Evolutionary conservation across 441 rosid species (phyloP).

Genomic region (Gossypium armourianum): DNA sequence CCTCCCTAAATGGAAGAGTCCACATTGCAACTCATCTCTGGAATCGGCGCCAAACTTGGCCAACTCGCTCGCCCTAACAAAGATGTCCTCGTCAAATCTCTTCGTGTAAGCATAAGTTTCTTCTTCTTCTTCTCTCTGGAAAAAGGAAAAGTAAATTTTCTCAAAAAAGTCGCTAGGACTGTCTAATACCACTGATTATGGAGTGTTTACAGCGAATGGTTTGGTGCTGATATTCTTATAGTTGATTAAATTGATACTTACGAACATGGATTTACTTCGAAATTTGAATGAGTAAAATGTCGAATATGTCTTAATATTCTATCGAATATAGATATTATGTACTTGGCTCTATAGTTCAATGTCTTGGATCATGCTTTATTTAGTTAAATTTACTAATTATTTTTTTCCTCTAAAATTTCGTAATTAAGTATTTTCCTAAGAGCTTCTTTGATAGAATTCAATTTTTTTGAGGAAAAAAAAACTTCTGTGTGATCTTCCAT

Average conservation of each 20-base stretch:
- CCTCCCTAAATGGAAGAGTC: constrained; percentile 41
- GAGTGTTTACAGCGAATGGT: background rate
- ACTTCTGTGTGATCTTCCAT: background rate
- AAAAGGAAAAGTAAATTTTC: background rate
- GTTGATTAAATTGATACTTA: background rate
- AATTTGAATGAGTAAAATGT: background rate
- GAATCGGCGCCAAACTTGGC: constrained; percentile 47
- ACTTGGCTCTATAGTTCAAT: background rate
- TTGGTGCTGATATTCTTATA: background rate
- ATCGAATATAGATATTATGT: background rate
- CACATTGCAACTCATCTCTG: constrained; percentile 37
- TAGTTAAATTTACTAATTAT: background rate
- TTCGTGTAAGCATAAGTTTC: constrained; percentile 40
- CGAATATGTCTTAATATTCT: background rate
- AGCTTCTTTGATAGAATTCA: background rate
- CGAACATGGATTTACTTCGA: background rate
- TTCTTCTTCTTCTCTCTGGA: background rate
- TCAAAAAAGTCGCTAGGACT: background rate
- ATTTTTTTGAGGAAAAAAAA: background rate
- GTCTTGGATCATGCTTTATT: background rate
- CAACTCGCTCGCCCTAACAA: constrained; percentile 52
- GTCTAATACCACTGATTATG: background rate
- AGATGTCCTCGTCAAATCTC: constrained; percentile 55
- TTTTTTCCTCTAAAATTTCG: background rate
- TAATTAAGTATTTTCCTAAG: background rate